These are phyloP conservation scores for Ascochyta pisi DNA, from an alignment of 2,329 filamentous ascomycete genomes.

Conservation along the genomic window DNA sequence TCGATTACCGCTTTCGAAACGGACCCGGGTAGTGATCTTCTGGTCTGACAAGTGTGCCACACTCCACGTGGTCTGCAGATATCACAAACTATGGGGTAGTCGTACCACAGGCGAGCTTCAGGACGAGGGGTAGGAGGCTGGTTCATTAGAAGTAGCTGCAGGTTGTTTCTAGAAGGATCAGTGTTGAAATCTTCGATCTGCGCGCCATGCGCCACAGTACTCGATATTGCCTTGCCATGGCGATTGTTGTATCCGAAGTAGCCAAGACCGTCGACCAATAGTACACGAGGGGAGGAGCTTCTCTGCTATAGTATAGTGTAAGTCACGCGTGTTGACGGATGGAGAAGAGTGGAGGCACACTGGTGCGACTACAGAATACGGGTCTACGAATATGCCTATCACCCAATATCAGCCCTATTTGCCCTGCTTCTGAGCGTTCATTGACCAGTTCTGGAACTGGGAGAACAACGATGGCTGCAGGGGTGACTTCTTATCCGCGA, in stretches of 20 bases:
- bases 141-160: constrained; percentile 2
- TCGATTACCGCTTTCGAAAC: constrained; percentile 10
- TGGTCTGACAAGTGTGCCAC: constrained; percentile 9
- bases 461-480: constrained; percentile 55
- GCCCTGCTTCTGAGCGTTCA: constrained; percentile 33
- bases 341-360: neutral
- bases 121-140: neutral
- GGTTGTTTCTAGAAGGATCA: constrained; percentile 5
- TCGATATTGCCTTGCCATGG: neutral
- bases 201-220: constrained; percentile 21
- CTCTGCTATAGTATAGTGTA: neutral
- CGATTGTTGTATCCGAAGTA: neutral
- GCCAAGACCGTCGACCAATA: neutral
- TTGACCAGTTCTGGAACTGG: constrained; percentile 56
- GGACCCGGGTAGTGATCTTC: constrained; percentile 1
- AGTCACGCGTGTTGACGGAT: neutral
- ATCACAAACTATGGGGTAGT: constrained; percentile 2
- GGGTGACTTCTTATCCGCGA: constrained; percentile 49
- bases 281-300: neutral
- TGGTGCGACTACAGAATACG: neutral
- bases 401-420: constrained; percentile 21
- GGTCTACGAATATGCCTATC: neutral
- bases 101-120: neutral
- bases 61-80: constrained; percentile 10
- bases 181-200: constrained; percentile 3